Evolutionary conservation across 2,329 filamentous ascomycete species (phyloP).

Genomic region (Stachybotrys chartarum): DNA sequence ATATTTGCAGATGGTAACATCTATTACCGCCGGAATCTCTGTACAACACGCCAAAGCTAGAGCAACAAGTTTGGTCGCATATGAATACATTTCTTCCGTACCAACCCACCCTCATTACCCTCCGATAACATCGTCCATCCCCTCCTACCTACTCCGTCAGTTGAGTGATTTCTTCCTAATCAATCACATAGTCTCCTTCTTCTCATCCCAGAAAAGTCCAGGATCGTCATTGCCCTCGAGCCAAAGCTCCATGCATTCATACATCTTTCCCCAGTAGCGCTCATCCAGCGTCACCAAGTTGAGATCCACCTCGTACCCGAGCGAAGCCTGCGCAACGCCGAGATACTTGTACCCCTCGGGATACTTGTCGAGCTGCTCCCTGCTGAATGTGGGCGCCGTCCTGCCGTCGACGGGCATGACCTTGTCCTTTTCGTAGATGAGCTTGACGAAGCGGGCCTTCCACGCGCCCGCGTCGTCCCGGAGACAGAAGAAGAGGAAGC

Average conservation of each 20-base stretch:
- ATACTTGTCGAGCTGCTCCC: conserved; percentile 28
- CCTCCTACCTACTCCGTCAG: no score
- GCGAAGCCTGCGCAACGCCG: conserved; percentile 35
- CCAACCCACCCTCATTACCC: no score
- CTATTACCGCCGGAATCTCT: no score
- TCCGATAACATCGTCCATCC: no score
- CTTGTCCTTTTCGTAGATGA: conserved; percentile 44
- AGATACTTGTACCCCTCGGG: conserved; percentile 40
- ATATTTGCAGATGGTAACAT: no score
- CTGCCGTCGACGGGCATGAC: conserved; percentile 36
- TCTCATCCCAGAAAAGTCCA: background rate
- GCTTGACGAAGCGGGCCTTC: conserved; percentile 37
- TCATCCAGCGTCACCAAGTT: conserved; percentile 1
- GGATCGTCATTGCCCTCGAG: background rate
- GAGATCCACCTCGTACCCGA: conserved; percentile 33
- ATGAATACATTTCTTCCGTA: no score
- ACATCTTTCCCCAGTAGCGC: background rate
- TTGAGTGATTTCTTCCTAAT: background rate
- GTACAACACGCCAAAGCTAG: no score
- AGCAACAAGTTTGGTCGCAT: no score
- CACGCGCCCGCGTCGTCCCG: conserved; percentile 19
- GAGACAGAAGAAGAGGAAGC: conserved; percentile 39
- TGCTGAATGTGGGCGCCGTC: conserved; percentile 27
- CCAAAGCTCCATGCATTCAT: background rate
- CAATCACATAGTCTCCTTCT: background rate